phyloP scores from a whole-genome alignment of 371 early-diverging fungal genomes.

The Coemansia sp. region DNA sequence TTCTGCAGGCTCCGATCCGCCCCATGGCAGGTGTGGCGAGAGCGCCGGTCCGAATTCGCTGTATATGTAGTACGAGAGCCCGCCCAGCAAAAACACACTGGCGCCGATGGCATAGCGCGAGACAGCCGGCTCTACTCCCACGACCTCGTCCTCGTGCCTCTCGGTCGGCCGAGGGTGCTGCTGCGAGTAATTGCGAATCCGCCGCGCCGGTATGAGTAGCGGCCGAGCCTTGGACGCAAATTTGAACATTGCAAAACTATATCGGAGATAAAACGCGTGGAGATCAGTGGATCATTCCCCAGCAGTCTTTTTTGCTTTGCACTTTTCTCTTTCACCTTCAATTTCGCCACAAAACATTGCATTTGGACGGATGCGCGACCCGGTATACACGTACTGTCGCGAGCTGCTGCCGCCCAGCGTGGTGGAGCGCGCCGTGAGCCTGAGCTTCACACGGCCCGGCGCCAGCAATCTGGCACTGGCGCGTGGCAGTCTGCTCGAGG shows the following conservation, averaged over 20 bases:
- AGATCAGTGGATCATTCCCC: too few species aligned
- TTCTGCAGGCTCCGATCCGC: not conserved
- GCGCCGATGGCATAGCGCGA: constrained; percentile 28
- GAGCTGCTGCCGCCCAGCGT: constrained; percentile 79
- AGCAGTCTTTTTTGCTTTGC: not conserved
- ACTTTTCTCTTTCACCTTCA: not conserved
- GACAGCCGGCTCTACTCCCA: constrained; percentile 30
- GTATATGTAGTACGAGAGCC: constrained; percentile 30
- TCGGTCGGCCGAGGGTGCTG: not conserved
- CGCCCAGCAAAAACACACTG: constrained; percentile 21
- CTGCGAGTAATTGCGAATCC: not conserved
- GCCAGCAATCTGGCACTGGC: constrained; percentile 77
- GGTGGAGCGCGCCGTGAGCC: constrained; percentile 72
- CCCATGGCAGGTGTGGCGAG: constrained; percentile 20
- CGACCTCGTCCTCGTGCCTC: constrained; percentile 7
- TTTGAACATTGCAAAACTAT: not conserved
- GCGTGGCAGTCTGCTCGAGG: constrained; percentile 72
- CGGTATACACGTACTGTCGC: constrained; percentile 72
- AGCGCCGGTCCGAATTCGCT: constrained; percentile 13
- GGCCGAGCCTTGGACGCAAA: not conserved
- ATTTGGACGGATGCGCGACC: constrained; percentile 42
- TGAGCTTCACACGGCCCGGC: constrained; percentile 70
- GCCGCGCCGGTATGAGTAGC: not conserved
- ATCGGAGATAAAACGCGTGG: not conserved
- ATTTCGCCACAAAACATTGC: not conserved